Base-by-base conservation (phyloP, 176 grass and related monocot species). In the Carex littledalei region DNA sequence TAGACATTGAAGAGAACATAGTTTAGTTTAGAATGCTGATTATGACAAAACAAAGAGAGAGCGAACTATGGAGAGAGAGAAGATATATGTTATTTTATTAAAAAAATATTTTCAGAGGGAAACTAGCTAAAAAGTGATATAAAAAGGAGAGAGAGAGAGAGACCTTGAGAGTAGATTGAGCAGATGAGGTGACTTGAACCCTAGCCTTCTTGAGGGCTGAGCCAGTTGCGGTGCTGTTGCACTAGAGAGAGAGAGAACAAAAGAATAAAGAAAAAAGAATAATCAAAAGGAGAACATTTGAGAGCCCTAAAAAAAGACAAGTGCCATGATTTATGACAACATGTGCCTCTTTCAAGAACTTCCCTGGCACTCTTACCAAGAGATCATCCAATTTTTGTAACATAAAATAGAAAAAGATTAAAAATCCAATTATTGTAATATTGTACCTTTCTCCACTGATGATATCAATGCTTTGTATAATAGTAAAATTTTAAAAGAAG, bases 171-270 rank as follows among this genome's bases (percentile, higher is more conserved):
- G 88, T 92, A 86, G 94, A 92, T 86, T 97, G 92, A 53, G 87
- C 88, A 76, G 92, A 91, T 18, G 94, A 94, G 79, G 92, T 83
- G 22, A 81, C 86, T 64, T 92, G 90, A 97, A 97, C 90, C 94
- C 90, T 97, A 89, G 90, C 85, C 88, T 97, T 97, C 90, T 97
- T 97, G 60, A 87, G 88, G 89, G 85, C 83, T 65, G 94, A 89
- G 90, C 91, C 94, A 53, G 85, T 88, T 88, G 85, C 87, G 45
- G 84, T 88, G 87, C 84, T 94, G 87, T 97, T 97, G 72, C 94
- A 85, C 94, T 97, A 87, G 53, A 92, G 79, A 83, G 67, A 82
- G 72, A 87, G 52, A 90, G 85, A 92, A 85, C 89, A 88, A 92
- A 85, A 84, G 86, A 86, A 22, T 82, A 78, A 68, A 58, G 79